Conservation (phyloP, 805 yeast species). For the Nakazawaea wickerhamii region DNA sequence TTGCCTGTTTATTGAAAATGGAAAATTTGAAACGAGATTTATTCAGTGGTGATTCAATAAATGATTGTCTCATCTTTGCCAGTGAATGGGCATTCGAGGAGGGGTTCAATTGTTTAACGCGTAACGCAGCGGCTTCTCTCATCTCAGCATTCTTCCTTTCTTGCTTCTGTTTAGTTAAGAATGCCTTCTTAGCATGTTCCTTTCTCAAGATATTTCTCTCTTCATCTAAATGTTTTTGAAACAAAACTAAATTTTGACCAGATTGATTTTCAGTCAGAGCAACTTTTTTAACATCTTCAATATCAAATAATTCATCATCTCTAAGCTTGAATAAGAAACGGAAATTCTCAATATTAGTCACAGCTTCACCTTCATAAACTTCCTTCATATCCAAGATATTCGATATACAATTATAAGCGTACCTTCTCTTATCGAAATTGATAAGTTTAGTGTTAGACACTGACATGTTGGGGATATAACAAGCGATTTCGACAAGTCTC, state of each 20-base stretch:
- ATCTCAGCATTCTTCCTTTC: constrained; percentile 14
- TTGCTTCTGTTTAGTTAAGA: constrained; percentile 23
- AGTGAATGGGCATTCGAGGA: background rate
- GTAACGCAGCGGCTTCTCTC: constrained; percentile 9
- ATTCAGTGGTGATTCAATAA: background rate
- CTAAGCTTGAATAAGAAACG: constrained; percentile 47
- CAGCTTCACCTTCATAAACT: constrained; percentile 15
- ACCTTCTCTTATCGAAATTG: constrained; percentile 82
- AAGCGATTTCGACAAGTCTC: constrained; percentile 68
- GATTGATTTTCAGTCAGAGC: constrained; percentile 37
- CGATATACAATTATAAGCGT: constrained; percentile 54
- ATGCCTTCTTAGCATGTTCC: constrained; percentile 32
- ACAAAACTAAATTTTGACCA: constrained; percentile 27
- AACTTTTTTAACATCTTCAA: constrained; percentile 33
- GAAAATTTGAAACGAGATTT: constrained; percentile 14
- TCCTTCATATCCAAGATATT: constrained; percentile 44
- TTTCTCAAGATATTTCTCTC: constrained; percentile 50
- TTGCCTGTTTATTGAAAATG: constrained; percentile 36
- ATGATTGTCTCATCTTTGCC: background rate
- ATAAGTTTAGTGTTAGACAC: constrained; percentile 57
- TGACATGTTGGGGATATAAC: constrained; percentile 75
- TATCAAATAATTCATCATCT: constrained; percentile 26
- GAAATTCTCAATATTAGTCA: constrained; percentile 34
- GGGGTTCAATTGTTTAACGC: constrained; percentile 2
- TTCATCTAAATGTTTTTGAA: constrained; percentile 36